phyloP scores from a whole-genome alignment of 225 moss, liverwort and hornwort species.

The Climacium dendroides region DNA sequence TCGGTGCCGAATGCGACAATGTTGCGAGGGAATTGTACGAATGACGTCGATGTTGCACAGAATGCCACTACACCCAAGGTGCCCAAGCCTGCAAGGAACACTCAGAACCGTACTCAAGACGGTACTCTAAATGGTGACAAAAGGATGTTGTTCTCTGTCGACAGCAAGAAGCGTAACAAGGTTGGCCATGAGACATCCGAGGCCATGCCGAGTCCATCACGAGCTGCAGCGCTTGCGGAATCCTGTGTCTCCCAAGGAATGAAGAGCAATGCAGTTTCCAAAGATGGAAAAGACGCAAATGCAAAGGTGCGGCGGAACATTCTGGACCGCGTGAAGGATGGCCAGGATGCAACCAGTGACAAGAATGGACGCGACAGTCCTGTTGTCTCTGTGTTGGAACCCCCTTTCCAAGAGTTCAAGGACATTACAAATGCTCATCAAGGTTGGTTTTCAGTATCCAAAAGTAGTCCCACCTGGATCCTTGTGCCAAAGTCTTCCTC shows the following conservation, averaged over 20 bases:
- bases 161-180: not conserved
- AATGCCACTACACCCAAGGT: not conserved
- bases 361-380: slow-evolving; percentile 48
- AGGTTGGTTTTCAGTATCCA: slow-evolving; percentile 13
- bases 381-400: slow-evolving; percentile 41
- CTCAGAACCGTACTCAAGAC: not conserved
- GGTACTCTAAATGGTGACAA: not conserved
- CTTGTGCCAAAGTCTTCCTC: not conserved
- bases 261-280: not conserved
- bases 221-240: not conserved
- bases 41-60: not conserved
- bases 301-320: slow-evolving; percentile 12
- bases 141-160: slow-evolving; percentile 1
- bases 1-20: slow-evolving; percentile 39
- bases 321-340: slow-evolving; percentile 25
- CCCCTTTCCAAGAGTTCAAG: slow-evolving; percentile 31
- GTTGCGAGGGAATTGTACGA: slow-evolving; percentile 10
- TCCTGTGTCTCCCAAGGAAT: not conserved
- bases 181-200: not conserved
- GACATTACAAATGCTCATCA: slow-evolving; percentile 56
- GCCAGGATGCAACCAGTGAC: slow-evolving; percentile 47
- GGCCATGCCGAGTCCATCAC: not conserved
- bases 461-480: not conserved
- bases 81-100: not conserved
- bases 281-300: not conserved